Percentiles rank a stretch among this genome's conserved stretches.
These are phyloP conservation scores for Syzygium aromaticum DNA, from an alignment of 345 rosid genomes.

Conservation along the genomic window DNA sequence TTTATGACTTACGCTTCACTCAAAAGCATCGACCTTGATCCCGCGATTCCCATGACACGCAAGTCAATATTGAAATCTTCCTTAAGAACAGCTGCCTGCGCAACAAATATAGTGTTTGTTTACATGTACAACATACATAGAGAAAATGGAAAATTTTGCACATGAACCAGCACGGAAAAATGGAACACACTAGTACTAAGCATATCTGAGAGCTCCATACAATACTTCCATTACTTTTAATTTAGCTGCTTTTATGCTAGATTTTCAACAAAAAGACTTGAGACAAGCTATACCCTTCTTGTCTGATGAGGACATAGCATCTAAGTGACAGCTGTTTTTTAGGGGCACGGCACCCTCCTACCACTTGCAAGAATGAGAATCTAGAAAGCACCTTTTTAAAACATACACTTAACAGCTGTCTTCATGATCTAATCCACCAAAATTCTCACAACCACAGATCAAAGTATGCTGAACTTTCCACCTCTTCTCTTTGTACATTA, in stretches of 20 bases:
- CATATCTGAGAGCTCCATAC: not conserved
- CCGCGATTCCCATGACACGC: constrained; percentile 92
- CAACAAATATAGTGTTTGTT: not conserved
- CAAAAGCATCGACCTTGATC: constrained; percentile 71
- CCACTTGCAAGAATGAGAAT: not conserved
- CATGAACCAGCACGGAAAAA: not conserved
- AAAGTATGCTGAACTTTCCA: not conserved
- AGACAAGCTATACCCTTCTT: not conserved
- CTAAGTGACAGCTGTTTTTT: not conserved
- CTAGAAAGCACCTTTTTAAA: not conserved
- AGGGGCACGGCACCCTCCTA: not conserved
- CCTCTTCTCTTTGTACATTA: not conserved
- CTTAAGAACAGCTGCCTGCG: constrained; percentile 75
- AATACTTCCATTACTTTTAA: not conserved
- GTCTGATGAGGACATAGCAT: not conserved
- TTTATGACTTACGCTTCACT: constrained; percentile 65
- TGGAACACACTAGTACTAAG: not conserved
- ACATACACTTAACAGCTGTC: not conserved
- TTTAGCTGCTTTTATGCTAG: not conserved
- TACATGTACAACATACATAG: not conserved
- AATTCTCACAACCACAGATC: not conserved
- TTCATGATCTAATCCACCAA: not conserved
- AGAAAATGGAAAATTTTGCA: not conserved
- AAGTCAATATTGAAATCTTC: constrained; percentile 94
- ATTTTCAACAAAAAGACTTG: not conserved